A percentile compares a stretch with the other conserved stretches of the same genome.
Evolutionary conservation across 345 rosid species (phyloP).

Genomic region (Citrus sp.): DNA sequence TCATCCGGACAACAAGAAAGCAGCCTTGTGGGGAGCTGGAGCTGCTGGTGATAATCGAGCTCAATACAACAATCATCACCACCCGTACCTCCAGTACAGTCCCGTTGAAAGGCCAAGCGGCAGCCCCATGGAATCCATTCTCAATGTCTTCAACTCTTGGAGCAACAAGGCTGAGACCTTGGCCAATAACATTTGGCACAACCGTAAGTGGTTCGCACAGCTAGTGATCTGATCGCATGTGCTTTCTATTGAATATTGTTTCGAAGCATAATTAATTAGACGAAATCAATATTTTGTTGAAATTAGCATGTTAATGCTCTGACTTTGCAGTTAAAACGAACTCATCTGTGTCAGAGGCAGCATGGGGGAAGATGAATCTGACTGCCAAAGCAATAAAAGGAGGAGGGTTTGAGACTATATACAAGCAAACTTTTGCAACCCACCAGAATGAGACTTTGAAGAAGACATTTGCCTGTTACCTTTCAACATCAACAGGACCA

Average conservation of each 20-base stretch:
- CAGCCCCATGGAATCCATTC: slow-evolving; percentile 49
- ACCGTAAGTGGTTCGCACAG: slow-evolving; percentile 24
- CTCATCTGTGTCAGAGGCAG: slow-evolving; percentile 46
- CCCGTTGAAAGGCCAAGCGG: slow-evolving; percentile 38
- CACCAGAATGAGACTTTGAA: slow-evolving; percentile 39
- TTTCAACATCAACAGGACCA: slow-evolving; percentile 58
- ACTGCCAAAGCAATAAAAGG: slow-evolving; percentile 49
- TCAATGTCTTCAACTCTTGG: slow-evolving; percentile 45
- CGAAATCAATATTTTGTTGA: too few relatives aligned
- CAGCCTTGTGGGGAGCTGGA: slow-evolving; percentile 50
- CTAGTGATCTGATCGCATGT: too few relatives aligned
- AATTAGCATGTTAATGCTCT: not conserved
- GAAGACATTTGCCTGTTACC: slow-evolving; percentile 56
- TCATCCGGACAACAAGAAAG: slow-evolving; percentile 59
- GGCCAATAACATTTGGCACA: slow-evolving; percentile 58
- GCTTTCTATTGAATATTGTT: too few relatives aligned
- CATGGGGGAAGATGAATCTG: slow-evolving; percentile 61
- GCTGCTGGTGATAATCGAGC: slow-evolving; percentile 19
- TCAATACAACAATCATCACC: slow-evolving; percentile 35
- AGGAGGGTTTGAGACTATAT: slow-evolving; percentile 57
- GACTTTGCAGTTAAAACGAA: slow-evolving; percentile 39
- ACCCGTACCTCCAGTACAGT: slow-evolving; percentile 43
- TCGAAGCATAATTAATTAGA: too few relatives aligned
- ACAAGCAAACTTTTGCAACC: slow-evolving; percentile 47
- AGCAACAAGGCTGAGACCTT: slow-evolving; percentile 46